A percentile compares a stretch with the other conserved stretches of the same genome.
Conservation (phyloP, 495 filamentous ascomycete species). For the Hypoxylon fragiforme region DNA sequence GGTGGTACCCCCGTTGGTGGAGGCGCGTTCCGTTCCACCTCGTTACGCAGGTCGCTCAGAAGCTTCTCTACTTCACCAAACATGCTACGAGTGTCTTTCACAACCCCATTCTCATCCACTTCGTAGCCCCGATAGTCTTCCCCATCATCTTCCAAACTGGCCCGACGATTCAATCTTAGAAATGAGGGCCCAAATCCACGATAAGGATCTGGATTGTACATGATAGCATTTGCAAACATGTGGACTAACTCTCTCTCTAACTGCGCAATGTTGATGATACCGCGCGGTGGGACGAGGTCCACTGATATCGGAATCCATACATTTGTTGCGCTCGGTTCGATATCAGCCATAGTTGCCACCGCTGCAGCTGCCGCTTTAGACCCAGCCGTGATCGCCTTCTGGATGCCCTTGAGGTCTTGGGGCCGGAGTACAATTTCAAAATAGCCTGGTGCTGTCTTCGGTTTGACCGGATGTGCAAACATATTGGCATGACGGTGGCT, state of each 20-base stretch:
- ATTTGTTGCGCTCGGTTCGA: constrained; percentile 49
- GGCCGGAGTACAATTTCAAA: constrained; percentile 81
- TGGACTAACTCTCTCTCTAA: constrained; percentile 94
- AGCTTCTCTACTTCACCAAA: constrained; percentile 72
- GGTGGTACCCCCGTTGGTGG: constrained; percentile 22
- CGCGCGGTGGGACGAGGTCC: constrained; percentile 81
- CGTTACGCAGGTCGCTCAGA: constrained; percentile 52
- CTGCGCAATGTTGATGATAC: constrained; percentile 91
- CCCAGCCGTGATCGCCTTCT: constrained; percentile 74
- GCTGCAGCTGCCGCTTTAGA: constrained; percentile 71
- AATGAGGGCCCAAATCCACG: constrained; percentile 69
- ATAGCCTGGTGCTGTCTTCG: constrained; percentile 86
- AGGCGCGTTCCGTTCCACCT: constrained; percentile 37
- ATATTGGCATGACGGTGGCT: constrained; percentile 86
- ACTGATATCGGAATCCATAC: constrained; percentile 69
- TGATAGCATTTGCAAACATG: constrained; percentile 96
- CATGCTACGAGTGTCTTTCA: constrained; percentile 82
- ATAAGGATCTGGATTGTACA: constrained; percentile 84
- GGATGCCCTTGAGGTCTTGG: constrained; percentile 87
- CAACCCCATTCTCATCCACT: constrained; percentile 77
- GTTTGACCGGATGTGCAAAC: constrained; percentile 81
- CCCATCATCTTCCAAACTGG: constrained; percentile 39
- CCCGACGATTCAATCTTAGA: constrained; percentile 37
- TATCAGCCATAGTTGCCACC: constrained; percentile 54
- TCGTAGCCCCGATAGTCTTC: constrained; percentile 54